A percentile compares a stretch with the other conserved stretches of the same genome.
phyloP scores from a whole-genome alignment of 495 filamentous ascomycete species.

The Podospora fimiseda region DNA sequence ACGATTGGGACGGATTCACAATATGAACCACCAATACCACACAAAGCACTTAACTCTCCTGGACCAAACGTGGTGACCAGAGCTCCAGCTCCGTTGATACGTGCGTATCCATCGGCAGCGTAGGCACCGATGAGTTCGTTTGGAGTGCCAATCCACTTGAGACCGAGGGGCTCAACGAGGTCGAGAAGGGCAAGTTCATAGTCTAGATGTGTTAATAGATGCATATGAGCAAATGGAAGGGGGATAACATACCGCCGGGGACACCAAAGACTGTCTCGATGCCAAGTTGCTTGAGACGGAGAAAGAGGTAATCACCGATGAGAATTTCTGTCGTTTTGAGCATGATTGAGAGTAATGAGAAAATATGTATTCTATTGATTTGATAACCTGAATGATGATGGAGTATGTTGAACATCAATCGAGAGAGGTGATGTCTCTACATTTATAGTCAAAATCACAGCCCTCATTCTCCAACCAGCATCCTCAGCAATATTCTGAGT shows the following conservation, averaged over 20 bases:
- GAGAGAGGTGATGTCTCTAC: too few relatives aligned
- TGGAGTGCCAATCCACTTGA: conserved; percentile 62
- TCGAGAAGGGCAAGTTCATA: conserved; percentile 55
- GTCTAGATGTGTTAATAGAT: conserved; percentile 17
- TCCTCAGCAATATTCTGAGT: too few relatives aligned
- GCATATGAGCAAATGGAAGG: neutral
- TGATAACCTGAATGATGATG: too few relatives aligned
- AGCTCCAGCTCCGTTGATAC: conserved; percentile 65
- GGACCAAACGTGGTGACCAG: conserved; percentile 77
- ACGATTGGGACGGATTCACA: conserved; percentile 71
- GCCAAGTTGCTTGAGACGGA: conserved; percentile 56
- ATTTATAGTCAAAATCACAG: too few relatives aligned
- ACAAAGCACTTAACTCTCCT: conserved; percentile 70
- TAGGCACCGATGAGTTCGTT: conserved; percentile 58
- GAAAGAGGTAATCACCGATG: conserved; percentile 55
- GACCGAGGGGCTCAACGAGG: conserved; percentile 50
- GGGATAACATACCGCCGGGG: conserved; percentile 42
- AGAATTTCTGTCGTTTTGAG: conserved; percentile 23
- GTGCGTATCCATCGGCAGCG: conserved; percentile 74
- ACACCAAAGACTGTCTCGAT: conserved; percentile 58
- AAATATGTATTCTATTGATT: too few relatives aligned
- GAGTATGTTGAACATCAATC: too few relatives aligned
- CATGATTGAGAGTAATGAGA: too few relatives aligned
- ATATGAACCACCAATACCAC: conserved; percentile 65
- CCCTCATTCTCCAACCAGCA: too few relatives aligned